phyloP scores from a whole-genome alignment of 106 monocot species.

The Allium fistulosum region DNA sequence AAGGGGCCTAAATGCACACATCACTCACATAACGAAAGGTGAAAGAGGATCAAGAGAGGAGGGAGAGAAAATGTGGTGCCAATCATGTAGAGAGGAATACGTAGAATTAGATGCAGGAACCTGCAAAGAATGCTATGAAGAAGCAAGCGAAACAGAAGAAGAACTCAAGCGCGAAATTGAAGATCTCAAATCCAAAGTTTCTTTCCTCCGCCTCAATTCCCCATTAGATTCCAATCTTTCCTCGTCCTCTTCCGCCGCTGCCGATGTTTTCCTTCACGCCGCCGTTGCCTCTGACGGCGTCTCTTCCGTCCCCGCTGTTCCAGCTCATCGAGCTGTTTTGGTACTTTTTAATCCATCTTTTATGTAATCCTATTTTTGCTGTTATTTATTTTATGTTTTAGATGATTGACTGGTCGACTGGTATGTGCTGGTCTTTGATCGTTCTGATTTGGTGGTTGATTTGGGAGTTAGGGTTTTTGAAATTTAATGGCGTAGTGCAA shows the following conservation, averaged over 20 bases:
- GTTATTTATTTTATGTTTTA: too few species aligned
- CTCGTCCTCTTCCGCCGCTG: conserved; percentile 21
- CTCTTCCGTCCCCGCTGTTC: conserved; percentile 25
- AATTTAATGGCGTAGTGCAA: too few species aligned
- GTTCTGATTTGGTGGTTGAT: too few species aligned
- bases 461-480: too few species aligned
- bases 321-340: conserved; percentile 69
- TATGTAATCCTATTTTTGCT: too few species aligned
- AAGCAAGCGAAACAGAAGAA: conserved; percentile 98
- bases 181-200: conserved; percentile 77
- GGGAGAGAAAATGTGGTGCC: conserved; percentile 60
- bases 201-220: conserved; percentile 64
- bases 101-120: conserved; percentile 73
- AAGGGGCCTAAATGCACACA: too few species aligned
- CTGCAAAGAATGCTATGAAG: conserved; percentile 98
- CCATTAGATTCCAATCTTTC: conserved; percentile 9
- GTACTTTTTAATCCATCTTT: too few species aligned
- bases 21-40: neutral
- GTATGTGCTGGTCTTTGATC: too few species aligned
- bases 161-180: conserved; percentile 97
- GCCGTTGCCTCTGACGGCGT: conserved; percentile 9
- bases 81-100: conserved; percentile 80
- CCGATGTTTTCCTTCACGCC: conserved; percentile 26
- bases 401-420: too few species aligned
- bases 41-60: neutral